Conservation (phyloP, 805 yeast genomes). For the Ogataea nonfermentans region DNA sequence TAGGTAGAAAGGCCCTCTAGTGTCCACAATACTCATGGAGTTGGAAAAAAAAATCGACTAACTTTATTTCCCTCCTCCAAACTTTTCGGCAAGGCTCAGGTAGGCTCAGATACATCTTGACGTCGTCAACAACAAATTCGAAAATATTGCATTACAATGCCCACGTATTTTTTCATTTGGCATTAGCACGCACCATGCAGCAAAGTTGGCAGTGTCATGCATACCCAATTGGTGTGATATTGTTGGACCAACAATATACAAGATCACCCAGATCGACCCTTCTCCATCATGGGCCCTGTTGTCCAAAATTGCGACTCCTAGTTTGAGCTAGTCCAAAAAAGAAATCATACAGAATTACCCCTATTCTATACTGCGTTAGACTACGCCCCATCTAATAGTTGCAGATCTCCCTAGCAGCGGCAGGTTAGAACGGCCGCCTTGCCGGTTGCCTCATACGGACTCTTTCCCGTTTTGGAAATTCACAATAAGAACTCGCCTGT, state of each 20-base stretch:
- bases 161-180: not conserved
- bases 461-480: not conserved
- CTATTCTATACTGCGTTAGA: too few relatives aligned
- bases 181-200: conserved; percentile 8
- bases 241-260: too few relatives aligned
- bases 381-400: too few relatives aligned
- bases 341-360: too few relatives aligned
- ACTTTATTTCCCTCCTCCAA: not conserved
- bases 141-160: too few relatives aligned
- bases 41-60: not conserved
- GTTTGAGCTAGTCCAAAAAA: not conserved
- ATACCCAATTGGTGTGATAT: too few relatives aligned
- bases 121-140: conserved; percentile 1
- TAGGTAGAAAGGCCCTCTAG: conserved; percentile 22
- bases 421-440: not conserved
- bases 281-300: not conserved
- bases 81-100: not conserved
- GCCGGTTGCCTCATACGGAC: not conserved
- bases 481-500: not conserved
- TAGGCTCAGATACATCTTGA: conserved; percentile 2
- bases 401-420: too few relatives aligned
- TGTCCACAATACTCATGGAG: conserved; percentile 10
- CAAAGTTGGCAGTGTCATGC: not conserved
- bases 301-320: not conserved
- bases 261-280: conserved; percentile 1